These are phyloP conservation scores for Starmerella floris DNA, from an alignment of 805 yeast species.

Conservation along the genomic window DNA sequence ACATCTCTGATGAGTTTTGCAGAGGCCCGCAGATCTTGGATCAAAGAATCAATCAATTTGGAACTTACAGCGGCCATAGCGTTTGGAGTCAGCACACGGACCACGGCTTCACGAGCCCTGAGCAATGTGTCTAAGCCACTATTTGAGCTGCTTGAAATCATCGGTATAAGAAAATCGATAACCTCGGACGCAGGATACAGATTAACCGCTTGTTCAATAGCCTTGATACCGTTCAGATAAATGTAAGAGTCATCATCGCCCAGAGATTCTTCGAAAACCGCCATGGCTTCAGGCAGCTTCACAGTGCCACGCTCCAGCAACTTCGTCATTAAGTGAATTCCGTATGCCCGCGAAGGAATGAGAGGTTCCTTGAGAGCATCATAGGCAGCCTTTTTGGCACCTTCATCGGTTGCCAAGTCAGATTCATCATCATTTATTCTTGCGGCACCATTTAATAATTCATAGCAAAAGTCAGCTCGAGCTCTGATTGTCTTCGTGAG, in stretches of 20 bases:
- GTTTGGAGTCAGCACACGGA: conserved; percentile 38
- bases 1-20: conserved; percentile 32
- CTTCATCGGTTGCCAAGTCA: conserved; percentile 9
- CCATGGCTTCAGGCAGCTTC: conserved; percentile 39
- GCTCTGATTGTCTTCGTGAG: conserved; percentile 8
- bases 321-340: conserved; percentile 49
- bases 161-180: conserved; percentile 4
- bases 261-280: conserved; percentile 50
- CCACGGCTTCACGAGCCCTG: conserved; percentile 68
- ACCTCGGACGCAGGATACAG: conserved; percentile 2
- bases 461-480: conserved; percentile 19
- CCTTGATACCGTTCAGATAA: conserved; percentile 72
- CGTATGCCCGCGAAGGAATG: conserved; percentile 79
- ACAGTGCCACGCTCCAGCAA: conserved; percentile 39
- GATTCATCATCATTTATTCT: conserved; percentile 13
- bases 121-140: conserved; percentile 51
- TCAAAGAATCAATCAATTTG: conserved; percentile 25
- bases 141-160: conserved; percentile 8
- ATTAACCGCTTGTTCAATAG: conserved; percentile 37
- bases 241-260: conserved; percentile 76
- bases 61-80: conserved; percentile 25
- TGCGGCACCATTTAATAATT: conserved; percentile 10
- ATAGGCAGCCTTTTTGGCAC: conserved; percentile 45
- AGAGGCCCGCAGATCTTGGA: conserved; percentile 10
- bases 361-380: conserved; percentile 59